These are phyloP conservation scores for Takakia lepidozioides DNA, from an alignment of 225 moss, liverwort and hornwort genomes.

Conservation along the genomic window DNA sequence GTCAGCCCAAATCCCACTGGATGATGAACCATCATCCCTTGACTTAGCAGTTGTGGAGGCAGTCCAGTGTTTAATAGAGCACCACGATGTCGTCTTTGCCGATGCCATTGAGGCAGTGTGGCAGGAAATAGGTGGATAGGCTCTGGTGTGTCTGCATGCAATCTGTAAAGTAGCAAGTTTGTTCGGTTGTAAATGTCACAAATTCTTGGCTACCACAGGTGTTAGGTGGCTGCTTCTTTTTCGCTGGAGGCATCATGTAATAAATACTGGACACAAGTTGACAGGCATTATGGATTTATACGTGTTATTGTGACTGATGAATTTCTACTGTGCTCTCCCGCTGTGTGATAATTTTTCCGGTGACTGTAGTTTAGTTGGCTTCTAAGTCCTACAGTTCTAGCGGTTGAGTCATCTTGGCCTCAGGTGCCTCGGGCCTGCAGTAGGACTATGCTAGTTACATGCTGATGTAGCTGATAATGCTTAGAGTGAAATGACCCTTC, in stretches of 20 bases:
- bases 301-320: no score
- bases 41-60: conserved; percentile 67
- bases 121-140: conserved; percentile 8
- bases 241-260: conserved; percentile 1
- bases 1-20: conserved; percentile 64
- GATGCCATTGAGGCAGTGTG: conserved; percentile 34
- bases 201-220: conserved; percentile 14
- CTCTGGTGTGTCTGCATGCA: neutral
- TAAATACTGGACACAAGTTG: conserved; percentile 5
- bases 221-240: conserved; percentile 7
- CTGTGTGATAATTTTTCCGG: no score
- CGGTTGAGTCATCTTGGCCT: no score
- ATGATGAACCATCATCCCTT: conserved; percentile 61
- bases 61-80: conserved; percentile 68
- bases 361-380: no score
- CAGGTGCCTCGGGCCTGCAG: no score
- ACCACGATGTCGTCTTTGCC: conserved; percentile 55
- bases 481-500: no score
- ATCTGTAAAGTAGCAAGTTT: conserved; percentile 10
- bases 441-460: no score
- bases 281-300: no score
- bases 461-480: no score
- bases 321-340: no score
- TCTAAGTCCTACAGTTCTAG: no score
- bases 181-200: conserved; percentile 7